Percentiles rank a stretch among this genome's conserved stretches.
These are phyloP conservation scores for Trichomonascaceae sp. DNA, from an alignment of 1,139 yeast genomes.

Conservation along the genomic window DNA sequence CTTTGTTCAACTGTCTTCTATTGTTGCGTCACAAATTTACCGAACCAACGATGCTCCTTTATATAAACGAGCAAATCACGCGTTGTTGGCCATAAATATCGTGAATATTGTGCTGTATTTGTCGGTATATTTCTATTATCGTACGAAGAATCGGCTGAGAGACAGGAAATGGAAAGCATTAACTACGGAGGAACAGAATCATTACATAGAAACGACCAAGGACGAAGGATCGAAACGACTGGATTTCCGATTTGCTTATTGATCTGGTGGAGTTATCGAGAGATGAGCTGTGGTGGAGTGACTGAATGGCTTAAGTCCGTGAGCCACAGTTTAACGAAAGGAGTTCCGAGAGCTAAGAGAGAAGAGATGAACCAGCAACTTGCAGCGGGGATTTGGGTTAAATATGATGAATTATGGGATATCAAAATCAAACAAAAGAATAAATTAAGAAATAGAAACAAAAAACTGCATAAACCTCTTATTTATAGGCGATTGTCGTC, in stretches of 20 bases:
- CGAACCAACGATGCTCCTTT: conserved; percentile 47
- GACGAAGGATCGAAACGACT: conserved; percentile 49
- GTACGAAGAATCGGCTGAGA: conserved; percentile 39
- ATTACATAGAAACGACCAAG: conserved; percentile 38
- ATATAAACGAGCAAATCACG: conserved; percentile 47
- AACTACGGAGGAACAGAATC: conserved; percentile 40
- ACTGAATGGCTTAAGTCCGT: background rate
- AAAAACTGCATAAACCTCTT: background rate
- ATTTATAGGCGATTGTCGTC: background rate
- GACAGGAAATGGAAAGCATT: conserved; percentile 43
- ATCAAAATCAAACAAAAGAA: too few species aligned
- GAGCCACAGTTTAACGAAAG: background rate
- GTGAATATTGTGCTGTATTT: conserved; percentile 21
- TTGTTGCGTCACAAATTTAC: conserved; percentile 46
- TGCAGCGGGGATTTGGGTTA: too few species aligned
- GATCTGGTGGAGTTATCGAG: background rate
- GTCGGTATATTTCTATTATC: conserved; percentile 34
- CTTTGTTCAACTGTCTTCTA: conserved; percentile 47
- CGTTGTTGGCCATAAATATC: conserved; percentile 34
- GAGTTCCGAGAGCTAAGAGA: too few species aligned
- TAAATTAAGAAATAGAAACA: background rate
- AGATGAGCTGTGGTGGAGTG: too few species aligned
- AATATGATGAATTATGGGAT: background rate
- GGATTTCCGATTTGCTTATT: conserved; percentile 40
- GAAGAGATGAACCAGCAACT: too few species aligned